Conservation (phyloP, 2,329 filamentous ascomycete species). For the Ophioceras dolichostomum region DNA sequence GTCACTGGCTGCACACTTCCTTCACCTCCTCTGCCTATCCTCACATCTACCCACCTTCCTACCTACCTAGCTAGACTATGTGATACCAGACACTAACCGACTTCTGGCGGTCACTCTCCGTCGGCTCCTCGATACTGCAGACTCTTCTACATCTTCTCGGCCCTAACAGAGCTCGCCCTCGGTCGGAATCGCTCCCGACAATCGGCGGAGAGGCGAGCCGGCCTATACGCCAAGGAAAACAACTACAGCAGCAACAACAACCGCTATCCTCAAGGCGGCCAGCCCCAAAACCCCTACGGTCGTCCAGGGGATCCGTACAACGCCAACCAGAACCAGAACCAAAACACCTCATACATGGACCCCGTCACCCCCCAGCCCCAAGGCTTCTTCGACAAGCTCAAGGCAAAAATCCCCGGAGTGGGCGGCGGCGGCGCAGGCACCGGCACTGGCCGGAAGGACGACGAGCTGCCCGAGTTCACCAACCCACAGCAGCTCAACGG, state of each 20-base stretch:
- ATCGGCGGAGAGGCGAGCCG: constrained; percentile 26
- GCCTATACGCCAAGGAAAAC: constrained; percentile 26
- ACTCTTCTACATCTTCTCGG: constrained; percentile 18
- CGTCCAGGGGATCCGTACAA: no score
- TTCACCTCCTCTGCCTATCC: background rate
- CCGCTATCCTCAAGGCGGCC: no score
- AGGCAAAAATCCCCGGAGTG: no score
- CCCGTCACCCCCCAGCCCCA: no score
- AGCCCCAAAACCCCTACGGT: no score
- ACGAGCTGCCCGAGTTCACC: constrained; percentile 20
- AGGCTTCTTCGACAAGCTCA: no score
- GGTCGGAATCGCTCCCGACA: constrained; percentile 18
- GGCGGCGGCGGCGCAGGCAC: constrained; percentile 18
- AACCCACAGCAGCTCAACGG: constrained; percentile 11
- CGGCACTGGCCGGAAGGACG: constrained; percentile 16
- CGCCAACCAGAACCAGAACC: no score
- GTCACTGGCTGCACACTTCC: no score
- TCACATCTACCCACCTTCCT: background rate
- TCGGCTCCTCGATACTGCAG: constrained; percentile 14
- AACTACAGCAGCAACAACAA: constrained; percentile 23
- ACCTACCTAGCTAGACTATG: background rate
- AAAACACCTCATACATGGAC: no score
- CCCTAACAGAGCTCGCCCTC: constrained; percentile 13
- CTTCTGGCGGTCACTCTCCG: constrained; percentile 15
- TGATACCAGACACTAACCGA: background rate